Evolutionary conservation across 208 protist genomes (phyloP), one percentile per base, ranked within the genome.

Genomic region (Crithidia expoeki): DNA sequence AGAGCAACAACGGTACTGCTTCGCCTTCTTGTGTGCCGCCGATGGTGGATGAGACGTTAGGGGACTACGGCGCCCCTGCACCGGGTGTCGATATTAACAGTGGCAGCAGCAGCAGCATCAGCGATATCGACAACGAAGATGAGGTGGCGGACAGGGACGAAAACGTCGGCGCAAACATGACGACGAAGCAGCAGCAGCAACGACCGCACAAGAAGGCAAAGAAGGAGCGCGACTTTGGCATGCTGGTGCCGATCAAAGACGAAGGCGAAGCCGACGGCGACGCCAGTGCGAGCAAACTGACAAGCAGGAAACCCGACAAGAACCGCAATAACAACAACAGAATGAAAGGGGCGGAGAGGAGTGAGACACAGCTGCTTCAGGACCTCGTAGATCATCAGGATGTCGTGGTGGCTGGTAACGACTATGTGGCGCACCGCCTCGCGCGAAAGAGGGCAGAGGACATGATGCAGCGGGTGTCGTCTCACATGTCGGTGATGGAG

Each of bases 381-480:
- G 57, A 81, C 30, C 63, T 95, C 16, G 65, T 95, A 16, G 80
- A 95, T 53, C 80, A 79, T 1, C 57, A 84, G 27, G 75, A 88
- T 36, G 62, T 88, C 27, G 30, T 49, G 14, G 52, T 90, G 21
- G 67, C 76, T 0, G 81, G 81, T 21, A 74, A 42, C 21, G 85
- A 95, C 42, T 44, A 19, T 14, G 62, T 81, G 21, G 69, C 79
- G 30, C 83, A 79, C 12, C 79, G 65, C 2, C 74, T 95, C n/a
- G 89, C 89, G 16, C 73, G 74, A 12, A 46, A 79, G 44, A 80
- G 73, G 46, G 89, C 85, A 16, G 42, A 78, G 28, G 68, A 86
- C 23, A 85, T 93, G 76, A 44, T 79, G 47, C 82, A 81, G 19
- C 84, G 89, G 0, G 53, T 80, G 51, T 64, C 79, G 34, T 74